Evolutionary conservation across 2,329 filamentous ascomycete species (phyloP).

Genomic region (Paradendryphiella salina): DNA sequence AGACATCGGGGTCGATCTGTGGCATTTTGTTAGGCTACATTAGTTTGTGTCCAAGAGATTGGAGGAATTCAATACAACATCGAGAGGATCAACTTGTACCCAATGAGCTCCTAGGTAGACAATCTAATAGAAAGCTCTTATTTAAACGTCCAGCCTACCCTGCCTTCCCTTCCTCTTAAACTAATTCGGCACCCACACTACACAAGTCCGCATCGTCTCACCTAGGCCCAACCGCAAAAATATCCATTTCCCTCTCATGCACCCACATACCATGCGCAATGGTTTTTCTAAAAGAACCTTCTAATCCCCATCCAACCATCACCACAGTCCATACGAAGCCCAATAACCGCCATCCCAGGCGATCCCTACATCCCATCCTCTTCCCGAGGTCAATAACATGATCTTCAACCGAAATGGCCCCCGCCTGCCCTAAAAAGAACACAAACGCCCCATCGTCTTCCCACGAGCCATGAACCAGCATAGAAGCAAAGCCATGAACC

Average conservation of each 20-base stretch:
- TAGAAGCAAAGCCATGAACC: constrained; percentile 25
- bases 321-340: constrained; percentile 30
- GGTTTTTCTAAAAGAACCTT: constrained; percentile 8
- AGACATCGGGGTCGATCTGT: too few species aligned
- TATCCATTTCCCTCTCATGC: constrained; percentile 20
- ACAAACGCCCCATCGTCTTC: constrained; percentile 22
- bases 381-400: constrained; percentile 33
- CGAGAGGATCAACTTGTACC: too few species aligned
- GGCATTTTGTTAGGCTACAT: too few species aligned
- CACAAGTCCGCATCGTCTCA: not conserved
- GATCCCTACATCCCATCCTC: constrained; percentile 21
- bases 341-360: constrained; percentile 20
- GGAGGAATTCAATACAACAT: too few species aligned
- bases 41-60: too few species aligned
- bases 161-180: too few species aligned
- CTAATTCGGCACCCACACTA: too few species aligned
- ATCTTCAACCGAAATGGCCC: constrained; percentile 36
- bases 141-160: too few species aligned
- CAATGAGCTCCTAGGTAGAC: too few species aligned
- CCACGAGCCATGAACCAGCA: constrained; percentile 18
- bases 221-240: constrained; percentile 28
- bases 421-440: constrained; percentile 31
- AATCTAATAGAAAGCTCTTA: too few species aligned
- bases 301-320: constrained; percentile 21
- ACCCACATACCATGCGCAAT: constrained; percentile 29